Percentiles rank a stretch among this genome's conserved stretches.
Evolutionary conservation across 1,139 yeast species (phyloP).

Genomic region (Debaryomyces udenii): DNA sequence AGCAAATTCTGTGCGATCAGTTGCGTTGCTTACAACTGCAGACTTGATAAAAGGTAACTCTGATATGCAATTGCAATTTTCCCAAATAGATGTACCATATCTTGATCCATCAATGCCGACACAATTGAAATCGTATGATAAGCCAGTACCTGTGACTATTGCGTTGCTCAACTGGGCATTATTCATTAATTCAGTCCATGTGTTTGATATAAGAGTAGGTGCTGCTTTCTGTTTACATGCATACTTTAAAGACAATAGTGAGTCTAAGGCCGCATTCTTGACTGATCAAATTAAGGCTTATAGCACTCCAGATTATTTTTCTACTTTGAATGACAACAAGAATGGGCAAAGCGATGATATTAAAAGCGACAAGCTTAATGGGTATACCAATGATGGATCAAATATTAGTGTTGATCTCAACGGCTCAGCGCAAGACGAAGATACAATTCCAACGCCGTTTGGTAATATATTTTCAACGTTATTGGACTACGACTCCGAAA

Average conservation of each 20-base stretch:
- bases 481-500: constrained; percentile 77
- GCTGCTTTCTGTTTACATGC: constrained; percentile 69
- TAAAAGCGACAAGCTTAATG: not conserved
- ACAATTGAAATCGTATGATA: constrained; percentile 37
- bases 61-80: constrained; percentile 66
- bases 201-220: constrained; percentile 78
- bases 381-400: constrained; percentile 2
- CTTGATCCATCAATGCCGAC: constrained; percentile 78
- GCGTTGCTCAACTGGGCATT: constrained; percentile 85
- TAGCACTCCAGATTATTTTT: constrained; percentile 27
- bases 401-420: constrained; percentile 11
- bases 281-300: constrained; percentile 62
- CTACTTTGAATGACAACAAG: constrained; percentile 13
- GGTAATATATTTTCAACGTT: constrained; percentile 68
- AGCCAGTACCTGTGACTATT: constrained; percentile 63
- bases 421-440: constrained; percentile 12
- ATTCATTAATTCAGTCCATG: constrained; percentile 76
- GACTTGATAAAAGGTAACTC: constrained; percentile 70
- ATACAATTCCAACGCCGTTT: constrained; percentile 27
- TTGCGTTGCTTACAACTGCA: constrained; percentile 74
- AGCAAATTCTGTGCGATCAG: constrained; percentile 63
- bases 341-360: constrained; percentile 10
- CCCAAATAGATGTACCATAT: constrained; percentile 88
- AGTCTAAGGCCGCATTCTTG: constrained; percentile 64
- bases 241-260: constrained; percentile 65